Percentiles rank a stretch among this genome's conserved stretches.
Conservation (phyloP, 2,329 filamentous ascomycete genomes). For the Colletotrichum gigasporum region DNA sequence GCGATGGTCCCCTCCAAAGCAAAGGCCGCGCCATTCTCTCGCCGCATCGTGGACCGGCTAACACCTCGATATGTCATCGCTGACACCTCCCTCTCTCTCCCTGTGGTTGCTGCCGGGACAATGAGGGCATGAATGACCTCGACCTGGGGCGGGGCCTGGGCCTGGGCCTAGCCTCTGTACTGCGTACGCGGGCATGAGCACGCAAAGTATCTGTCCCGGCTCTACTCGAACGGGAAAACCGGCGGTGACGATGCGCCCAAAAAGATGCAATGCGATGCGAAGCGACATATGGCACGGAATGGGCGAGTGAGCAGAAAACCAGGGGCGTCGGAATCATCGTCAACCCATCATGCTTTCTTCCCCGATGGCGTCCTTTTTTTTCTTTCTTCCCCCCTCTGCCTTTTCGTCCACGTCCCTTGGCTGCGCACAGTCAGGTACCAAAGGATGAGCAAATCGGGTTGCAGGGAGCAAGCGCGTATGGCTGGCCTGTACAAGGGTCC, state of each 20-base stretch:
- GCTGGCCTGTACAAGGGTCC: too few species aligned
- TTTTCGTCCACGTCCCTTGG: too few species aligned
- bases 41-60: slow-evolving; percentile 2
- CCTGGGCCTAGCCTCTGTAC: not conserved
- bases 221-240: slow-evolving; percentile 8
- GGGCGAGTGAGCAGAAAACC: not conserved
- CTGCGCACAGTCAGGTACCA: too few species aligned
- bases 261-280: not conserved
- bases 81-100: not conserved
- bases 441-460: too few species aligned
- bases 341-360: too few species aligned
- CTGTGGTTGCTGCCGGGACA: not conserved
- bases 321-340: not conserved
- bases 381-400: too few species aligned
- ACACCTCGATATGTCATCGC: not conserved
- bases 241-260: slow-evolving; percentile 11
- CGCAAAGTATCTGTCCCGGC: not conserved
- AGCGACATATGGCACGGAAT: not conserved
- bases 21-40: slow-evolving; percentile 8
- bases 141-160: not conserved
- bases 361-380: too few species aligned
- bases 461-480: too few species aligned
- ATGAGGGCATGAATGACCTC: too few species aligned
- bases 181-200: not conserved
- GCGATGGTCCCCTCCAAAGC: not conserved